Conservation (phyloP, 1,139 yeast genomes). For the Candida buenavistaensis region DNA sequence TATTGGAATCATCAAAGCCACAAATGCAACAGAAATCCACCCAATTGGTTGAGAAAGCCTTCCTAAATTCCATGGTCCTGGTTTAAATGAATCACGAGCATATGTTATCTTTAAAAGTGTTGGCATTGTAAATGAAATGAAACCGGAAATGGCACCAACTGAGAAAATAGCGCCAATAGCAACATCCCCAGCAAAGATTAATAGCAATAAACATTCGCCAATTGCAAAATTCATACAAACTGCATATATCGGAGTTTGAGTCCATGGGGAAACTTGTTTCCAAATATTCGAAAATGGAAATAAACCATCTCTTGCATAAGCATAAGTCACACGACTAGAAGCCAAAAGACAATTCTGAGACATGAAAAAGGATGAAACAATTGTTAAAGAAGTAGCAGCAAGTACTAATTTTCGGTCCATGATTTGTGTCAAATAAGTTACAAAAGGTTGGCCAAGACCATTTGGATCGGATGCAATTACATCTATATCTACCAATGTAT, state of each 20-base stretch:
- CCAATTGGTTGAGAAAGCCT: slow-evolving; percentile 48
- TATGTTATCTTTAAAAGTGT: slow-evolving; percentile 60
- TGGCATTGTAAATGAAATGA: slow-evolving; percentile 70
- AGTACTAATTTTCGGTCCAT: slow-evolving; percentile 45
- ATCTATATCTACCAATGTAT: slow-evolving; percentile 56
- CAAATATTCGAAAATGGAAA: slow-evolving; percentile 60
- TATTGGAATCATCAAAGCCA: slow-evolving; percentile 62
- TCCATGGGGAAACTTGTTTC: slow-evolving; percentile 52
- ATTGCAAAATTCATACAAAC: slow-evolving; percentile 63
- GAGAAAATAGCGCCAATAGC: slow-evolving; percentile 77
- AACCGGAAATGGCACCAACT: slow-evolving; percentile 74
- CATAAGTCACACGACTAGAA: slow-evolving; percentile 67
- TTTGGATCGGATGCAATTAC: slow-evolving; percentile 50
- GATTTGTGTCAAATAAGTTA: slow-evolving; percentile 56
- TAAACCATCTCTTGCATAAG: slow-evolving; percentile 70
- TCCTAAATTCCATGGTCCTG: slow-evolving; percentile 76
- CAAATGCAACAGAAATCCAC: slow-evolving; percentile 37
- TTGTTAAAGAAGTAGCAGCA: slow-evolving; percentile 60
- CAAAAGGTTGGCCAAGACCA: slow-evolving; percentile 68
- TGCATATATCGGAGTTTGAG: slow-evolving; percentile 71
- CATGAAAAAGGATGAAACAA: slow-evolving; percentile 63
- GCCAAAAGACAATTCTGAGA: slow-evolving; percentile 72
- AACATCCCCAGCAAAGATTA: slow-evolving; percentile 65
- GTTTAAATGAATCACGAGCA: slow-evolving; percentile 52
- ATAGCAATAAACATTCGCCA: slow-evolving; percentile 57